Evolutionary conservation across 768 basidiomycete genomes (phyloP).

Genomic region (Pisolithus tinctorius): DNA sequence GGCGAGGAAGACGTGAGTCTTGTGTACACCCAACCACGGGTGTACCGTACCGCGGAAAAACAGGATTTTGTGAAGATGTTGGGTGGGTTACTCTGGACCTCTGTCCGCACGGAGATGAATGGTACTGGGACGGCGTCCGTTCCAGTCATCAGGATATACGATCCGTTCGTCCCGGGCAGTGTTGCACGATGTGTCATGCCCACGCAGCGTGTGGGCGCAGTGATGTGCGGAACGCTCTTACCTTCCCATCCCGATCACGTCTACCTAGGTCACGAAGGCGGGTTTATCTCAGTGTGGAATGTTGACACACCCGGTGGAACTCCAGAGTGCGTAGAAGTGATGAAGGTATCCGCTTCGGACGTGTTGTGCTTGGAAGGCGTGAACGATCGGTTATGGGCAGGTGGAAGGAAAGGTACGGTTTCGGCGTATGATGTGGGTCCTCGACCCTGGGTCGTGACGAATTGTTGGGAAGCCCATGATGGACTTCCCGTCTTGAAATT

Average conservation of each 20-base stretch:
- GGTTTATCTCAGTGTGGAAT: slow-evolving; percentile 80
- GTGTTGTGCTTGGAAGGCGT: slow-evolving; percentile 83
- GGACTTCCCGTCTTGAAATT: slow-evolving; percentile 58
- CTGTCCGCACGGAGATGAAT: slow-evolving; percentile 47
- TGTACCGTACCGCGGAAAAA: slow-evolving; percentile 71
- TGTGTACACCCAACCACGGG: slow-evolving; percentile 43
- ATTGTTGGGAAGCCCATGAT: slow-evolving; percentile 79
- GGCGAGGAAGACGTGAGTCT: slow-evolving; percentile 36
- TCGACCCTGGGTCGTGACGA: slow-evolving; percentile 81
- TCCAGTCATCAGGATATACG: slow-evolving; percentile 78
- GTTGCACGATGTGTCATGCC: slow-evolving; percentile 51
- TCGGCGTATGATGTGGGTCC: slow-evolving; percentile 69
- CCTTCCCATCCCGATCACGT: slow-evolving; percentile 60
- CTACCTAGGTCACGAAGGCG: slow-evolving; percentile 90
- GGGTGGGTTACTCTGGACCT: slow-evolving; percentile 79
- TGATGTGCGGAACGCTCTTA: slow-evolving; percentile 74
- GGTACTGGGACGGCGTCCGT: slow-evolving; percentile 38
- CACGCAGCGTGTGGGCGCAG: slow-evolving; percentile 69
- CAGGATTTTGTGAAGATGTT: slow-evolving; percentile 73
- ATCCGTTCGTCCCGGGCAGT: slow-evolving; percentile 56
- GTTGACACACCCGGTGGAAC: slow-evolving; percentile 45
- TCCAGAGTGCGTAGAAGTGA: slow-evolving; percentile 63
- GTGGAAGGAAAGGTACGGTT: slow-evolving; percentile 75
- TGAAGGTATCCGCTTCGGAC: slow-evolving; percentile 77
- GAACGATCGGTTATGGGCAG: slow-evolving; percentile 80